These are phyloP conservation scores for Metrosideros polymorpha DNA, from an alignment of 441 rosid genomes.

Conservation along the genomic window DNA sequence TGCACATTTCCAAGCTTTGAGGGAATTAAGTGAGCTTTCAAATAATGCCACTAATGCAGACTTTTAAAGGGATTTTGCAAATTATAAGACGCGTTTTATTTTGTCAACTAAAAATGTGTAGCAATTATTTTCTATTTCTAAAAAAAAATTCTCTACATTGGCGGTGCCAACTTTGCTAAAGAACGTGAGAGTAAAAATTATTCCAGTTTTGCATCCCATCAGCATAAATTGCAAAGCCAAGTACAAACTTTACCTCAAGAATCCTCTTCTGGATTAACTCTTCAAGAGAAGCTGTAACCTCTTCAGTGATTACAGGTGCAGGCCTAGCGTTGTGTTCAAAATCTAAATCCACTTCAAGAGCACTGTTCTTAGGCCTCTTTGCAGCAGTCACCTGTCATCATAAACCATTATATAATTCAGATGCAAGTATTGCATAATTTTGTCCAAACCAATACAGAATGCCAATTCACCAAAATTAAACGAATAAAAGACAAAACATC, in stretches of 20 bases:
- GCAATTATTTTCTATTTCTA: background rate
- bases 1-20: background rate
- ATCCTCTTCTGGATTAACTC: slow-evolving; percentile 73
- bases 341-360: slow-evolving; percentile 88
- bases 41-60: background rate
- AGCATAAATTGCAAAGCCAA: background rate
- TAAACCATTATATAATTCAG: background rate
- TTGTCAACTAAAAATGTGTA: background rate
- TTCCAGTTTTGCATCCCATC: background rate
- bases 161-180: background rate
- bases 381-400: slow-evolving; percentile 66
- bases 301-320: slow-evolving; percentile 91
- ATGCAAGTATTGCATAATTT: background rate
- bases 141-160: background rate
- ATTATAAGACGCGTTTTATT: background rate
- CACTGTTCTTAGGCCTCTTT: slow-evolving; percentile 85
- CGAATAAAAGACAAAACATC: background rate
- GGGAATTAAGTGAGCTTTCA: background rate
- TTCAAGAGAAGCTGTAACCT: slow-evolving; percentile 82
- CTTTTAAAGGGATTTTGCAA: background rate
- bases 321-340: slow-evolving; percentile 95
- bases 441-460: background rate
- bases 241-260: slow-evolving; percentile 34
- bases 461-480: background rate
- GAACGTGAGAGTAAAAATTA: background rate